These are phyloP conservation scores for Coffea eugenioides DNA, from an alignment of 257 asterid species.

Conservation along the genomic window DNA sequence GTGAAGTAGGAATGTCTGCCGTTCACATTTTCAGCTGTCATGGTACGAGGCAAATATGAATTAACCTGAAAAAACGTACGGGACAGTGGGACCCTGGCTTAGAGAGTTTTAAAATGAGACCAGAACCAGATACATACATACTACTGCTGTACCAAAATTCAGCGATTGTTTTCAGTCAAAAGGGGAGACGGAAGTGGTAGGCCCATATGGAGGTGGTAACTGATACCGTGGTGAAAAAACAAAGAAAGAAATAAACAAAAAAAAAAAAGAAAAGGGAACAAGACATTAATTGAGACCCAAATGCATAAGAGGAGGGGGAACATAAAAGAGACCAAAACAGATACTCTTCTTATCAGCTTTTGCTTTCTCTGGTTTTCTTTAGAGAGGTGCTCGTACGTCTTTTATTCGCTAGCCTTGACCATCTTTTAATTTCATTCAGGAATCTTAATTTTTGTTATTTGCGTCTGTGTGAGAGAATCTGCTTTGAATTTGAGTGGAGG, in stretches of 20 bases:
- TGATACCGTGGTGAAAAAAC: background rate
- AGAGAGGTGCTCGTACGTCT: slow-evolving; percentile 4
- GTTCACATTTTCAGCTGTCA: background rate
- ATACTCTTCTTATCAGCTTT: slow-evolving; percentile 15
- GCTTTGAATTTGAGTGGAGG: background rate
- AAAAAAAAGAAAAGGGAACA: background rate
- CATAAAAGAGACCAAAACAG: slow-evolving; percentile 11
- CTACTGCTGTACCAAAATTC: background rate
- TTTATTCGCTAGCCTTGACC: background rate
- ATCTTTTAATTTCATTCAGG: slow-evolving; percentile 14
- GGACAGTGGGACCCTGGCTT: no score
- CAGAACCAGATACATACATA: no score
- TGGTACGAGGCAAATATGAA: no score
- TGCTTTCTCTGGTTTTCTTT: background rate
- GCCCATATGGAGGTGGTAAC: background rate
- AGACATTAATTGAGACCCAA: background rate
- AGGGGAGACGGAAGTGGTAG: background rate
- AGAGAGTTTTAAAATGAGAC: no score
- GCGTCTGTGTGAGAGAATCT: background rate
- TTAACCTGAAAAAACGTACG: no score
- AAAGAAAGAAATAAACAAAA: background rate
- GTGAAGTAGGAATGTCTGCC: no score
- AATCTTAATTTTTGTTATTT: slow-evolving; percentile 12
- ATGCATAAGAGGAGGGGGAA: background rate
- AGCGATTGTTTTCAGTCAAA: slow-evolving; percentile 22